Evolutionary conservation across 1,139 yeast species (phyloP).

Genomic region (Pneumocystis wakefieldiae): DNA sequence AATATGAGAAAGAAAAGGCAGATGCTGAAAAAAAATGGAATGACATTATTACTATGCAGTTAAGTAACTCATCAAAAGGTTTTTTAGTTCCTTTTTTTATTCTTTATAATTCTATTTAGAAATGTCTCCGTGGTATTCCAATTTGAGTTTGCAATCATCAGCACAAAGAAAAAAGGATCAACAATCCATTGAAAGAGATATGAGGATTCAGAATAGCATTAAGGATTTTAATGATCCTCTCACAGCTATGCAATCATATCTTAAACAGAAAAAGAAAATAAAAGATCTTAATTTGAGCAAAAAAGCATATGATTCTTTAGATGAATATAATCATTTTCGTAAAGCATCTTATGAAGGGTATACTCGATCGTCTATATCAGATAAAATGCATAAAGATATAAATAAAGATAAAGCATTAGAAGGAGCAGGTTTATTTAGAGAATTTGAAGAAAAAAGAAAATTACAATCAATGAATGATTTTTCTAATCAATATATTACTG

Average conservation of each 20-base stretch:
- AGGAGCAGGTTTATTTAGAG: background rate
- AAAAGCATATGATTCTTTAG: background rate
- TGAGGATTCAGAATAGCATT: background rate
- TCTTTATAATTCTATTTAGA: background rate
- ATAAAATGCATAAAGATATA: background rate
- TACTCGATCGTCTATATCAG: background rate
- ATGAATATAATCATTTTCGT: background rate
- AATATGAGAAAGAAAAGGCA: background rate
- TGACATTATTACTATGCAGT: background rate
- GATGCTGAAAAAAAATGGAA: background rate
- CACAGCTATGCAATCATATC: background rate
- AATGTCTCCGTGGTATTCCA: constrained; percentile 1
- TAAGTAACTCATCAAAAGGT: background rate
- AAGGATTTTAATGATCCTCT: constrained; percentile 1
- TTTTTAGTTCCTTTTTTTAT: background rate
- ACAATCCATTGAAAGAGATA: background rate
- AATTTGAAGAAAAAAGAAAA: background rate
- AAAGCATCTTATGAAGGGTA: background rate
- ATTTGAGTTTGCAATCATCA: background rate
- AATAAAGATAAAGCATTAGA: background rate
- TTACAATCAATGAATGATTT: background rate
- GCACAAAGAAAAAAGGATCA: background rate
- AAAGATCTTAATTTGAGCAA: background rate
- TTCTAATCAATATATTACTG: background rate
- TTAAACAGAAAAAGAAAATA: constrained; percentile 1